Conservation (phyloP, 139 green algal species). For the Helicosporidium sp. region DNA sequence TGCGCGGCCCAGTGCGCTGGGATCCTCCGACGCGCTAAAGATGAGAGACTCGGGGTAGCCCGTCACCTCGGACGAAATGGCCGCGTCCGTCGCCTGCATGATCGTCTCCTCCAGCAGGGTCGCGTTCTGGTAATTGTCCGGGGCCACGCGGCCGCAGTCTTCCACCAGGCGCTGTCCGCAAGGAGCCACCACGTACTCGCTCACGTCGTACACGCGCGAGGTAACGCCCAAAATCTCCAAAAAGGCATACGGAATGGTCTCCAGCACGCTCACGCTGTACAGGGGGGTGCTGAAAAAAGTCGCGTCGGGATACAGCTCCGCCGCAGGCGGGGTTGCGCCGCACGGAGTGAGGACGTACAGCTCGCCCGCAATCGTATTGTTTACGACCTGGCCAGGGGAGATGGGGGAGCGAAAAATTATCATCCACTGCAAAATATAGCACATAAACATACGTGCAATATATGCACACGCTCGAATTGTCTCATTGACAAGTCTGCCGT, state of each 20-base stretch:
- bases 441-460: no score
- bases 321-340: constrained; percentile 17
- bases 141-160: constrained; percentile 7
- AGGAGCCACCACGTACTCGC: constrained; percentile 16
- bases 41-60: constrained; percentile 20
- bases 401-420: no score
- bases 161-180: constrained; percentile 43
- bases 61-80: constrained; percentile 5
- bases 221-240: constrained; percentile 34
- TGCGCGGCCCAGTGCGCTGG: constrained; percentile 8
- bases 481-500: neutral
- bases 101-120: constrained; percentile 6
- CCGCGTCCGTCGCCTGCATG: constrained; percentile 12
- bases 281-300: constrained; percentile 30
- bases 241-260: constrained; percentile 42
- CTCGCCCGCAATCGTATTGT: constrained; percentile 27
- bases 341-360: constrained; percentile 66
- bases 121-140: constrained; percentile 4
- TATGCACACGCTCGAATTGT: neutral
- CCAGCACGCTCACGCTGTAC: constrained; percentile 22
- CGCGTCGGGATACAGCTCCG: neutral
- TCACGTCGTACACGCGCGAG: constrained; percentile 37
- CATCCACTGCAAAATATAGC: no score
- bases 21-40: constrained; percentile 23
- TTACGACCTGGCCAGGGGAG: constrained; percentile 31